Base-by-base conservation (phyloP, 176 grass and related monocot species). In the Oryza coarctata region DNA sequence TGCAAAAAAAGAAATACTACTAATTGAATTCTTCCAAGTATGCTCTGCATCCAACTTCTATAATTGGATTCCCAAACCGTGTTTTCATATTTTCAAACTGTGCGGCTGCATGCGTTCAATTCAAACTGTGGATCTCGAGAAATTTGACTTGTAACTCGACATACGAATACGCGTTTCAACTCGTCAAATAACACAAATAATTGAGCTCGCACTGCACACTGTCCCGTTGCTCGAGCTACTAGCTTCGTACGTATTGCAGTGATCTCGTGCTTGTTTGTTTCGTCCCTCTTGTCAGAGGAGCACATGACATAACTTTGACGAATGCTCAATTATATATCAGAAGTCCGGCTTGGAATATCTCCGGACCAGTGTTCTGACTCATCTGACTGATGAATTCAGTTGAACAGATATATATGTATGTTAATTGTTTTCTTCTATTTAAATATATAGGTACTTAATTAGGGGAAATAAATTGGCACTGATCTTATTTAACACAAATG, bases 221-320 rank as follows among this genome's bases (percentile, higher is more conserved):
- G 44, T 55, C 1, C 4, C 12, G 12, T 41, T 15, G 11, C 36
- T 26, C 13, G 11, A 26, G 36, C 23, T 45, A 1, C 38, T 10
- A 45, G 3, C 12, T 15, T 6, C 49, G 49, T 52, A 50, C 52
- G 52, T 49, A 6, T 17, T 30, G 27, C 70, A 49, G 41, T 20
- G 41, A 49, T 58, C 18, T 41, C 9, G 32, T 33, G 71, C 38
- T 45, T 8, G 35, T 49, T 33, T 12, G 17, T 14, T 14, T 14
- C 45, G 43, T 45, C 39, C 12, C 35, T 20, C 11, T 22, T 49
- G 57, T 55, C 68, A 73, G 68, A 86, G 40, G 58, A 73, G 76
- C 68, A 80, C 76, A 65, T 79, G 68, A 23, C n/a, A 40, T 73
- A 23, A 29, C 76, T 73, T 79, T 65, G 57, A 73, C 43, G 34